Percentiles rank a stretch among this genome's conserved stretches.
These are phyloP conservation scores for Xylaria sp. DNA, from an alignment of 2,329 filamentous ascomycete genomes.

Conservation along the genomic window DNA sequence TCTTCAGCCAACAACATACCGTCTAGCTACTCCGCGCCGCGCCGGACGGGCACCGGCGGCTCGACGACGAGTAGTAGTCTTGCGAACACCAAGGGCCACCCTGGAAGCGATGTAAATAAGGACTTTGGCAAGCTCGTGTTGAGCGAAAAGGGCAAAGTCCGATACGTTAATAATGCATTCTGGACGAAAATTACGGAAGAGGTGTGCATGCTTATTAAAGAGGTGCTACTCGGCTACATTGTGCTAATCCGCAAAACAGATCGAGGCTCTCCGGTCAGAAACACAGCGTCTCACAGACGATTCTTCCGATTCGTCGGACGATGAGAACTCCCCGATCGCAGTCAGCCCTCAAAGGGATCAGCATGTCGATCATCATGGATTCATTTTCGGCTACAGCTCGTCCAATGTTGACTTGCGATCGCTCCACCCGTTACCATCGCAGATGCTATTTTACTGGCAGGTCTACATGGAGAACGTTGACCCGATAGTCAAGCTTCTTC, in stretches of 20 bases:
- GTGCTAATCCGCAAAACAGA: slow-evolving; percentile 34
- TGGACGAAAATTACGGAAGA: slow-evolving; percentile 82
- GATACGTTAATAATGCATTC: slow-evolving; percentile 81
- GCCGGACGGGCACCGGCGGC: slow-evolving; percentile 42
- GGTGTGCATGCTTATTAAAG: slow-evolving; percentile 54
- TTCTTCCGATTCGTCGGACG: slow-evolving; percentile 69
- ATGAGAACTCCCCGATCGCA: slow-evolving; percentile 64
- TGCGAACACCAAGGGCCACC: slow-evolving; percentile 42
- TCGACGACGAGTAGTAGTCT: slow-evolving; percentile 43
- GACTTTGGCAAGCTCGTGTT: slow-evolving; percentile 76
- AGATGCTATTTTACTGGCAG: slow-evolving; percentile 75
- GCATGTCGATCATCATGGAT: slow-evolving; percentile 71
- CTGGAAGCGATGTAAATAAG: slow-evolving; percentile 55
- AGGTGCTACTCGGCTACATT: slow-evolving; percentile 7
- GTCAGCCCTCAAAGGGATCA: slow-evolving; percentile 50
- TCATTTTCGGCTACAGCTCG: slow-evolving; percentile 78
- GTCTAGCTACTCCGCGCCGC: slow-evolving; percentile 29
- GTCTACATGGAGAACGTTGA: slow-evolving; percentile 80
- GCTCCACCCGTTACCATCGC: slow-evolving; percentile 73
- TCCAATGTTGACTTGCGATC: slow-evolving; percentile 73
- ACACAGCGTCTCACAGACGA: slow-evolving; percentile 61
- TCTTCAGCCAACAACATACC: slow-evolving; percentile 37
- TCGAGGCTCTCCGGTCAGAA: slow-evolving; percentile 59
- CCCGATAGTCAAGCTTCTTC: slow-evolving; percentile 76
- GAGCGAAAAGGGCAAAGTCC: slow-evolving; percentile 73